Evolutionary conservation across 1,284 basidiomycete species (phyloP), one percentile per base, ranked within the genome.

Genomic region (Puccinia polysora): DNA sequence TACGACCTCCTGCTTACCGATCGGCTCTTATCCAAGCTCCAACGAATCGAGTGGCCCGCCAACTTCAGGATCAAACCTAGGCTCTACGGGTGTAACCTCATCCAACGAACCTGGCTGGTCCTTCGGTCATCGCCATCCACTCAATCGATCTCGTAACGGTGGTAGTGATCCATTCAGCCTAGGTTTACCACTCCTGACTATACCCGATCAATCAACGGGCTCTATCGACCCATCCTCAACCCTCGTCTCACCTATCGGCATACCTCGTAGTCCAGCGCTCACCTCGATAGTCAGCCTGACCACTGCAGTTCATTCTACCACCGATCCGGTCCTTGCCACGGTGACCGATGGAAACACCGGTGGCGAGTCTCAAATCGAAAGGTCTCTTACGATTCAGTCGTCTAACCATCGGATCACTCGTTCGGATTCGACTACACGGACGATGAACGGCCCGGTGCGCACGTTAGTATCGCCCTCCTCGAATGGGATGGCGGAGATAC

Each of bases 211-310:
- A 20, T 6, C 55, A 12, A 34, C 30, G 25, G 28, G 18, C 12
- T 30, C 32, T 5, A 4, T 56, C 28, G 30, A 55, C 30, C 30
- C 52, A 28, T 30, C 14, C 15, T 28, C 52, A 8, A 55, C 12
- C 28, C 14, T 55, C 4, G 12, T 56, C 3, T 56, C 55, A 2
- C 55, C 55, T 32, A 20, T 15, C 30, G 32, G 28, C 36, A 18
- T 56, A 3, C 55, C 55, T 6, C 25, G 55, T 4, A 56, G 55
- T 36, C 55, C 55, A 32, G 55, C 55, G 2, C 20, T 56, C 12
- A 56, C 55, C 55, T 56, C 55, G 20, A 56, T 56, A 25, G 55
- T 32, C 25, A 56, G 55, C 36, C 55, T 56, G 6, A 56, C 28
- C 4, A n/a, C 55, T 6, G 12, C 50, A 6, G 3, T 12, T 25